Percentiles rank a stretch among this genome's conserved stretches.
phyloP scores from a whole-genome alignment of 2,329 filamentous ascomycete genomes.

The Orbilia javanica region DNA sequence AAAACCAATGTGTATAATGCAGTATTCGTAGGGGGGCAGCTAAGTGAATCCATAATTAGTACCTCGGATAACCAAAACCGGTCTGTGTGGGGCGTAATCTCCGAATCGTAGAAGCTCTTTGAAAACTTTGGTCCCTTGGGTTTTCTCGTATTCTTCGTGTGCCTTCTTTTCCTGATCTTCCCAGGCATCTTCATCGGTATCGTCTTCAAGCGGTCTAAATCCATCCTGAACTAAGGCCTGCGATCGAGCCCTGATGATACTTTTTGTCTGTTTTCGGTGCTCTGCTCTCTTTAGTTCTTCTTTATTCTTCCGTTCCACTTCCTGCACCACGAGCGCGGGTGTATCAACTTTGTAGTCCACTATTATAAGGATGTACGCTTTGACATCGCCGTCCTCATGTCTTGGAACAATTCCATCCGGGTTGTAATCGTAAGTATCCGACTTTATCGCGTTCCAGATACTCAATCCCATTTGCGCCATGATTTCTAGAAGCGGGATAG shows the following conservation, averaged over 20 bases:
- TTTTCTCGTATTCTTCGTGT: conserved; percentile 10
- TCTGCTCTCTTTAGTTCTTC: conserved; percentile 14
- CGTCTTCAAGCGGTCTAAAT: conserved; percentile 20
- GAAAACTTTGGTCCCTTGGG: conserved; percentile 31
- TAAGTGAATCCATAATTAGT: conserved; percentile 43
- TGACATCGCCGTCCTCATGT: conserved; percentile 26
- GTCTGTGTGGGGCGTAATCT: conserved; percentile 31
- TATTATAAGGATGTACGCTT: conserved; percentile 45
- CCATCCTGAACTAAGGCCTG: not conserved
- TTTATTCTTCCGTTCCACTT: conserved; percentile 23
- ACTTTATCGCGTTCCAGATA: conserved; percentile 32
- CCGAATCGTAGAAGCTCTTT: conserved; percentile 36
- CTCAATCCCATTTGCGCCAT: conserved; percentile 27
- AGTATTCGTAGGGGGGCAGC: too few species aligned
- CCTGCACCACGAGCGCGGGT: not conserved
- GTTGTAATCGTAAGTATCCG: conserved; percentile 34
- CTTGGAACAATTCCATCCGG: conserved; percentile 27
- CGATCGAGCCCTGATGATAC: conserved; percentile 18
- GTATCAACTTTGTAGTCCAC: conserved; percentile 29
- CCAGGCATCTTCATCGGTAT: conserved; percentile 38
- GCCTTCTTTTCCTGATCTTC: conserved; percentile 23
- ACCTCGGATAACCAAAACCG: conserved; percentile 31
- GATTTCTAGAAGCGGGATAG: conserved; percentile 1
- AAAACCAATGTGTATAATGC: too few species aligned
- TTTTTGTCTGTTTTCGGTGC: conserved; percentile 21